Percentiles rank a stretch among this genome's conserved stretches.
phyloP scores from a whole-genome alignment of 805 yeast species.

The Gaillardinia entomophila region DNA sequence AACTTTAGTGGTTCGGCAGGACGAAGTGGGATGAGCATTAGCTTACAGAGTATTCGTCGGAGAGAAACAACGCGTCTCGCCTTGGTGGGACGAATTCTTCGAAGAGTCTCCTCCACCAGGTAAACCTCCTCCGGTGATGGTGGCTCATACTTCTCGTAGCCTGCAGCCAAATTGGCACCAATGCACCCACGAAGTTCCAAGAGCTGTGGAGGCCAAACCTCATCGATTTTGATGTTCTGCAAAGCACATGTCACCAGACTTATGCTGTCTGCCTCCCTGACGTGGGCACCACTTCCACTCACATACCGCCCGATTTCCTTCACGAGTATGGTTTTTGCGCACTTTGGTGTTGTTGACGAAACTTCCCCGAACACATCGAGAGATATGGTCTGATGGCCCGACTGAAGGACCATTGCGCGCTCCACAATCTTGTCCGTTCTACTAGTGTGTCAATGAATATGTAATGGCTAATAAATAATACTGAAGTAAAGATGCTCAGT shows the following conservation, averaged over 20 bases:
- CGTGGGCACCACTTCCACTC: not conserved
- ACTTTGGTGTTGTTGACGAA: conserved; percentile 1
- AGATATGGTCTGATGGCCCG: not conserved
- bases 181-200: conserved; percentile 6
- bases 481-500: conserved; percentile 25
- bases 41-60: conserved; percentile 12
- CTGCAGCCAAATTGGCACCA: conserved; percentile 13
- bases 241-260: no score
- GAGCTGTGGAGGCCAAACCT: conserved; percentile 4
- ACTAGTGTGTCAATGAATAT: not conserved
- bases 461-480: conserved; percentile 5
- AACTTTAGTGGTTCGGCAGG: no score
- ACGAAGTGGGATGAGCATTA: conserved; percentile 18
- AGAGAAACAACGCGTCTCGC: conserved; percentile 3
- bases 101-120: conserved; percentile 10
- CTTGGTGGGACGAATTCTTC: conserved; percentile 6
- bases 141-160: conserved; percentile 8
- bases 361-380: conserved; percentile 1
- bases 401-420: not conserved
- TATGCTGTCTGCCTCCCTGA: conserved; percentile 1
- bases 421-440: not conserved
- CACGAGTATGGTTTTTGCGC: not conserved
- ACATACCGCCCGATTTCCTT: not conserved
- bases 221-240: conserved; percentile 3
- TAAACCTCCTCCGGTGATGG: conserved; percentile 7